A percentile compares a stretch with the other conserved stretches of the same genome.
phyloP scores from a whole-genome alignment of 1,284 basidiomycete genomes.

The Vanrija pseudolonga region DNA sequence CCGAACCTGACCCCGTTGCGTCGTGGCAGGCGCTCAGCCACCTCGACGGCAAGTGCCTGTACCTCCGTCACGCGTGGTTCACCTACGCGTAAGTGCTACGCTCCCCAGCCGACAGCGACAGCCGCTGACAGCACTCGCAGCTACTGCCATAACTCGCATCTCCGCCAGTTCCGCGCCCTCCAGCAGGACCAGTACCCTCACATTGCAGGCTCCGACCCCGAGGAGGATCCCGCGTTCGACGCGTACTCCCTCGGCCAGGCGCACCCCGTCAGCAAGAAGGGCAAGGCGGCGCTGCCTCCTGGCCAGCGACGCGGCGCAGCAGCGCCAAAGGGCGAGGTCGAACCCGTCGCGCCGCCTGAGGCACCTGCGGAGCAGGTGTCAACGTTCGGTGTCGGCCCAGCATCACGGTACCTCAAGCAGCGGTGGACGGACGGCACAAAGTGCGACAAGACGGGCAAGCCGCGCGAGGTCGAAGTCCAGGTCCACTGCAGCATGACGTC shows the following conservation, averaged over 20 bases:
- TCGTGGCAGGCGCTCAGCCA: constrained; percentile 48
- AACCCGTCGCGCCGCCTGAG: background rate
- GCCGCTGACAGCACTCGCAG: constrained; percentile 18
- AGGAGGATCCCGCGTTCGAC: constrained; percentile 64
- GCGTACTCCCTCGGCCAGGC: constrained; percentile 46
- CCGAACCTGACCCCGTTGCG: constrained; percentile 40
- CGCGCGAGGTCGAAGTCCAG: constrained; percentile 88
- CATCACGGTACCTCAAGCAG: constrained; percentile 80
- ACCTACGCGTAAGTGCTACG: constrained; percentile 63
- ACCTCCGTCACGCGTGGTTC: constrained; percentile 67
- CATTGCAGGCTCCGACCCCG: constrained; percentile 48
- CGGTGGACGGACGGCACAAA: constrained; percentile 80
- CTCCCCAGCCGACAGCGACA: background rate
- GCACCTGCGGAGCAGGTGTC: constrained; percentile 21
- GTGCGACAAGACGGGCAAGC: constrained; percentile 83
- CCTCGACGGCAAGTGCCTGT: constrained; percentile 51
- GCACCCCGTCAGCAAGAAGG: constrained; percentile 5
- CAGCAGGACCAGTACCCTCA: constrained; percentile 56
- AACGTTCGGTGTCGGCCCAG: constrained; percentile 26
- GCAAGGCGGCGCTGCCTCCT: constrained; percentile 6
- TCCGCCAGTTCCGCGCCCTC: constrained; percentile 81
- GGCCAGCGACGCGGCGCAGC: background rate
- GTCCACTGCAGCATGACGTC: constrained; percentile 93
- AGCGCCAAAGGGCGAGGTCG: background rate
- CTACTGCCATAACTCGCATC: constrained; percentile 85